Evolutionary conservation across 352 stramenopile species (phyloP).

Genomic region (Globisporangium cederbergense): DNA sequence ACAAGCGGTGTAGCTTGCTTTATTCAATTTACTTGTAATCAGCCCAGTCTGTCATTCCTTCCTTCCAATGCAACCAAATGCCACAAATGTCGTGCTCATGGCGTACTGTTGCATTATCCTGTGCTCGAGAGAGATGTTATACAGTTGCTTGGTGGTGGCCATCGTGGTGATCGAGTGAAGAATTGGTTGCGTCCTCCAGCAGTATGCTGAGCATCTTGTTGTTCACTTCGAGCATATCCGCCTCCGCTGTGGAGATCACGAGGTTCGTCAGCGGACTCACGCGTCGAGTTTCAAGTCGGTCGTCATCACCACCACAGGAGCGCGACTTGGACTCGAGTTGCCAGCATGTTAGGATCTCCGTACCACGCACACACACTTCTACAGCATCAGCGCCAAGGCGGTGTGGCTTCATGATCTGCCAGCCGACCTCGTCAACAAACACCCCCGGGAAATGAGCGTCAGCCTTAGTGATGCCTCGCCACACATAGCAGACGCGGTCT

Average conservation of each 20-base stretch:
- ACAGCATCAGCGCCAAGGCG: too few species aligned
- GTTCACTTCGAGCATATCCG: neutral
- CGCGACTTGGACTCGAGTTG: conserved; percentile 6
- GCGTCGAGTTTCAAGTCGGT: neutral
- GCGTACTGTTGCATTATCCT: too few species aligned
- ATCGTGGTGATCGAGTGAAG: too few species aligned
- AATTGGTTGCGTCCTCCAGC: neutral
- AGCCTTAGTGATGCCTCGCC: conserved; percentile 1
- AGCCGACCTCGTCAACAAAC: conserved; percentile 10
- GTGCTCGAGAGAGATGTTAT: too few species aligned
- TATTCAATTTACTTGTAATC: too few species aligned
- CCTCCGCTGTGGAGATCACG: neutral
- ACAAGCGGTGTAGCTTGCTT: too few species aligned
- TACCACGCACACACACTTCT: neutral
- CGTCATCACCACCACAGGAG: neutral
- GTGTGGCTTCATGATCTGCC: conserved; percentile 1
- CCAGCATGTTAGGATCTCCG: conserved; percentile 3
- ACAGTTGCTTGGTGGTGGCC: too few species aligned
- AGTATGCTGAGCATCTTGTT: neutral
- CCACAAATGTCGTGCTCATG: too few species aligned
- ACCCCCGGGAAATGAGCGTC: conserved; percentile 13
- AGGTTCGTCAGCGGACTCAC: neutral
- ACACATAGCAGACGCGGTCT: neutral
- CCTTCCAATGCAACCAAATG: too few species aligned
- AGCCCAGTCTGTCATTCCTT: too few species aligned